Conservation (phyloP, 768 basidiomycete genomes). For the Leccinellum albellum region DNA sequence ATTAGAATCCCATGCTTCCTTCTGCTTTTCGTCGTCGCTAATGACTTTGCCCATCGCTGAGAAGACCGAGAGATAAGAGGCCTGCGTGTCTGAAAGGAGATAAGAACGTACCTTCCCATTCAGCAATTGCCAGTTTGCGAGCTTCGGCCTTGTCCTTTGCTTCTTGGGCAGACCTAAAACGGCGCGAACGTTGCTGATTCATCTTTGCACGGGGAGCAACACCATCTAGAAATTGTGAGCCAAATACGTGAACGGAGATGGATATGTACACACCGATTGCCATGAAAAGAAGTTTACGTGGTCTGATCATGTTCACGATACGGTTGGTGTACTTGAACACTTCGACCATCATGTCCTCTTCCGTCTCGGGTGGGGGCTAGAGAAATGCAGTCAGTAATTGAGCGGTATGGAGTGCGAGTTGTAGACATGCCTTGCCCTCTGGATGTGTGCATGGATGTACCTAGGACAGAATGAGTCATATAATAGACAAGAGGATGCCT, state of each 20-base stretch:
- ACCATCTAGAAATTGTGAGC: conserved; percentile 57
- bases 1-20: conserved; percentile 94
- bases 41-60: conserved; percentile 90
- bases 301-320: conserved; percentile 94
- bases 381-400: neutral
- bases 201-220: conserved; percentile 99
- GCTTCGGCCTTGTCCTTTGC: conserved; percentile 92
- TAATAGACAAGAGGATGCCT: neutral
- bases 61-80: neutral
- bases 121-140: conserved; percentile 69
- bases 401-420: neutral
- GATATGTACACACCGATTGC: conserved; percentile 72
- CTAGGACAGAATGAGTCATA: conserved; percentile 33
- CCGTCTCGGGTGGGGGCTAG: conserved; percentile 93
- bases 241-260: neutral
- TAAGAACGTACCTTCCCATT: conserved; percentile 72
- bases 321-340: conserved; percentile 96
- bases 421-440: conserved; percentile 74
- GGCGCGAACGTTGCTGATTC: conserved; percentile 98
- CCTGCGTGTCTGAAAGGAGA: neutral
- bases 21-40: conserved; percentile 76
- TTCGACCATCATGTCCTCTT: conserved; percentile 99
- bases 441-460: conserved; percentile 99
- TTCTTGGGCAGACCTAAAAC: conserved; percentile 93
- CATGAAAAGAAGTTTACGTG: conserved; percentile 95